Conservation (phyloP, 1,284 basidiomycete species). For the Bjerkandera adusta region DNA sequence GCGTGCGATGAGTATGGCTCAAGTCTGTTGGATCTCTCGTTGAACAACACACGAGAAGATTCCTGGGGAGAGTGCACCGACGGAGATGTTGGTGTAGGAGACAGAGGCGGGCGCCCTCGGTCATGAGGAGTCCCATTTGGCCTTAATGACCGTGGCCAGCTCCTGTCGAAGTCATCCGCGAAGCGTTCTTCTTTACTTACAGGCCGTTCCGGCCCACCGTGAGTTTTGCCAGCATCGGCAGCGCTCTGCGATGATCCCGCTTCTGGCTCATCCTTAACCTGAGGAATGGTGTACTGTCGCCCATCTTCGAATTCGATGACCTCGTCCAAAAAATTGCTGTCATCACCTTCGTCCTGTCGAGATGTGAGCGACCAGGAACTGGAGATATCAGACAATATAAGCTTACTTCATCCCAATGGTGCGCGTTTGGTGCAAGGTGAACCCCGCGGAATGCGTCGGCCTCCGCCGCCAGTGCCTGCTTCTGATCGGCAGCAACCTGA, state of each 20-base stretch:
- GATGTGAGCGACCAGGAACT: slow-evolving; percentile 5
- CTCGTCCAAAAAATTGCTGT: slow-evolving; percentile 85
- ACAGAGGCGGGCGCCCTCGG: slow-evolving; percentile 40
- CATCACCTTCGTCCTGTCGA: slow-evolving; percentile 81
- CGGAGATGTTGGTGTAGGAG: slow-evolving; percentile 36
- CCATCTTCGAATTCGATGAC: slow-evolving; percentile 94
- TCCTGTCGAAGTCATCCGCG: slow-evolving; percentile 88
- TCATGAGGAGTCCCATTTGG: slow-evolving; percentile 38
- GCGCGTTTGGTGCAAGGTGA: slow-evolving; percentile 87
- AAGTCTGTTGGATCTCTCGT: slow-evolving; percentile 82
- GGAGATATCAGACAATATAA: slow-evolving; percentile 3
- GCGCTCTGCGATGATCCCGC: slow-evolving; percentile 13
- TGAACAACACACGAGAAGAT: slow-evolving; percentile 75
- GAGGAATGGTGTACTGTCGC: slow-evolving; percentile 72
- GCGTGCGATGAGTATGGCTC: slow-evolving; percentile 65
- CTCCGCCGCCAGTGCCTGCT: slow-evolving; percentile 65
- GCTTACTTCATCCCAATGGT: slow-evolving; percentile 95
- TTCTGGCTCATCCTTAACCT: slow-evolving; percentile 43
- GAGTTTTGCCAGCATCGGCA: slow-evolving; percentile 10
- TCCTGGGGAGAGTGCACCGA: slow-evolving; percentile 50
- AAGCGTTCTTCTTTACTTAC: slow-evolving; percentile 79
- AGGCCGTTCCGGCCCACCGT: slow-evolving; percentile 25
- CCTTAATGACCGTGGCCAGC: slow-evolving; percentile 74
- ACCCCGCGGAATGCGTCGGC: slow-evolving; percentile 92
- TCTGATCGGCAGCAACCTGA: slow-evolving; percentile 43